Conservation (phyloP, 441 rosid genomes). For the Caryocar brasiliense region DNA sequence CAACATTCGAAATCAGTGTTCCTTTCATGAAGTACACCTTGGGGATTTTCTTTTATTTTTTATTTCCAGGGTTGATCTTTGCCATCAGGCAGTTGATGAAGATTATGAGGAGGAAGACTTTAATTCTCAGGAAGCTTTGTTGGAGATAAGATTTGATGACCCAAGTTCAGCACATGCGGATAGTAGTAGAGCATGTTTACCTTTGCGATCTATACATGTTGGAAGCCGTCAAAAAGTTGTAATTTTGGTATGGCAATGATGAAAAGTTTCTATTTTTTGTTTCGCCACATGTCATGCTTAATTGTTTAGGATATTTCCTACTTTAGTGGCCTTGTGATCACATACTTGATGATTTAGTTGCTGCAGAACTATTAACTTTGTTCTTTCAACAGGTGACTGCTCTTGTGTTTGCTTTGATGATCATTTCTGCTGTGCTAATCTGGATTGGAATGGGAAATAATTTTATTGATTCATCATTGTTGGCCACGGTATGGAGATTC, state of each 20-base stretch:
- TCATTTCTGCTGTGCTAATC: conserved; percentile 41
- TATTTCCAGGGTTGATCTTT: conserved; percentile 60
- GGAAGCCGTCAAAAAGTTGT: conserved; percentile 66
- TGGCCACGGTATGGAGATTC: conserved; percentile 50
- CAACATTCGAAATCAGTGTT: too few relatives aligned
- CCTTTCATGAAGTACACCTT: conserved; percentile 4
- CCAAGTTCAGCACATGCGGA: conserved; percentile 26
- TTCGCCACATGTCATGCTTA: neutral
- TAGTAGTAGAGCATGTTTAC: conserved; percentile 33
- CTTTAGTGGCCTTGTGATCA: neutral
- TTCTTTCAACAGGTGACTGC: conserved; percentile 32
- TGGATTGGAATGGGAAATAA: conserved; percentile 44
- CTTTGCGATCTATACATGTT: conserved; percentile 38
- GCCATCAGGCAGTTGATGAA: conserved; percentile 83
- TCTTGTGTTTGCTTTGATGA: conserved; percentile 32
- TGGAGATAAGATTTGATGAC: conserved; percentile 28
- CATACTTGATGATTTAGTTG: neutral
- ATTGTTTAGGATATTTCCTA: conserved; percentile 2
- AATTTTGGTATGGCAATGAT: conserved; percentile 37
- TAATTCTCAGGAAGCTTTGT: conserved; percentile 43
- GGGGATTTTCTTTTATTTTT: conserved; percentile 7
- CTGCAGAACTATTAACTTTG: neutral
- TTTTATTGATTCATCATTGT: conserved; percentile 29
- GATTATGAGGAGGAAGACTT: conserved; percentile 72
- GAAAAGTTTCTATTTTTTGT: neutral